Evolutionary conservation across 148 eudicot genomes (phyloP).

Genomic region (Bassia scoparia): DNA sequence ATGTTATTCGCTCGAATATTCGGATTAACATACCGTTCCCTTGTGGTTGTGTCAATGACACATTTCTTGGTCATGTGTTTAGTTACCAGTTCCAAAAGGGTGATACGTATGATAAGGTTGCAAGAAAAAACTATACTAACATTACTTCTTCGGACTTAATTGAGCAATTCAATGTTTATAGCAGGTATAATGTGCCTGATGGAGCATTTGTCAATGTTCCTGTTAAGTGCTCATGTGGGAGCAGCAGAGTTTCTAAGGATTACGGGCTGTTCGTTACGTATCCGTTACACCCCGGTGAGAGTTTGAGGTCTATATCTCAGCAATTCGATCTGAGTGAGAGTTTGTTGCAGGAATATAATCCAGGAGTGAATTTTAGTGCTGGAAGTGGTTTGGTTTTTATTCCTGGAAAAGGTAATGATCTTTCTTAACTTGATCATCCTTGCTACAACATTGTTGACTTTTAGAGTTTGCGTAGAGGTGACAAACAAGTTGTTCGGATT

Average conservation of each 20-base stretch:
- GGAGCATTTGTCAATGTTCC: conserved; percentile 41
- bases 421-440: background rate
- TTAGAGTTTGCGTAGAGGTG: background rate
- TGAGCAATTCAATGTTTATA: conserved; percentile 39
- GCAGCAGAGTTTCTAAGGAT: conserved; percentile 41
- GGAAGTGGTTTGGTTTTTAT: conserved; percentile 59
- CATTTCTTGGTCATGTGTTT: conserved; percentile 54
- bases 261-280: conserved; percentile 62
- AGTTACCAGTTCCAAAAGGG: conserved; percentile 24
- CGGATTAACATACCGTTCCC: conserved; percentile 58
- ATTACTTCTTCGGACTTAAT: conserved; percentile 45
- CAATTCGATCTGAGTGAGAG: conserved; percentile 24
- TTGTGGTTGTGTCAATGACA: conserved; percentile 52
- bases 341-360: conserved; percentile 55
- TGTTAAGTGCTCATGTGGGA: conserved; percentile 77
- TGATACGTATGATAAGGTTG: conserved; percentile 46
- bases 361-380: conserved; percentile 43
- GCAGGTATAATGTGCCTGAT: conserved; percentile 32
- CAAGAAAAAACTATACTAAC: conserved; percentile 37
- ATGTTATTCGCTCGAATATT: conserved; percentile 20
- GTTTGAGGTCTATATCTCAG: conserved; percentile 37
- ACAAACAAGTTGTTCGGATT: background rate
- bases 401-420: conserved; percentile 70
- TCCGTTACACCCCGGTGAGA: no score
- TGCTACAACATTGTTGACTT: background rate